Evolutionary conservation across 345 rosid genomes (phyloP), one percentile per base, ranked within the genome.

Genomic region (Syzygium aqueum): DNA sequence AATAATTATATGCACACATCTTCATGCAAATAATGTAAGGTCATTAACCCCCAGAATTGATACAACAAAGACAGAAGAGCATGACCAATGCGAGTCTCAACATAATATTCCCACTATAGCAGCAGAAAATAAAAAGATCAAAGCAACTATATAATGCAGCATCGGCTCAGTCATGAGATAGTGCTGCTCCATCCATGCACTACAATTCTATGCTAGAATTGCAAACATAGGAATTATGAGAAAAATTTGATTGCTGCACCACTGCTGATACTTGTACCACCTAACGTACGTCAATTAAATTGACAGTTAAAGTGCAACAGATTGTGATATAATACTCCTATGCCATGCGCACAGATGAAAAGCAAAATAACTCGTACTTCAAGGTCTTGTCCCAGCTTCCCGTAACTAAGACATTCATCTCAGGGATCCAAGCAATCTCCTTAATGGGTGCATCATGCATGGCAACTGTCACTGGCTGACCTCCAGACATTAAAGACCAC

Each of bases 361-460:
- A 59, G 51, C 7, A 56, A 37, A n/a, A 88, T 46, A 85, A 61
- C 51, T 3, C 25, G 80, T 94, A 96, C 99, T 91, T 96, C 92
- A 98, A 87, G 52, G 99, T 96, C 92, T 95, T 98, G 92, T 98
- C 99, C 97, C 95, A 96, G 91, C 99, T 96, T 85, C 97, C 99
- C 10, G 97, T 91, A 61, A 91, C 99, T 63, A 98, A 92, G 83
- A 96, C 92, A 88, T 92, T 96, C 97, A 98, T 94, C 91, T 94
- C 99, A 0, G 99, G 96, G 90, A 98, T 94, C 99, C 99, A 98
- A 52, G 98, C 97, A 85, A 98, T 85, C 87, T 94, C 97, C 88
- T 88, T 92, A 86, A 98, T 88, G 37, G 99, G 97, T 21, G 95
- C 98, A 80, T 98, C 99, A 85, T 98, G 99, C 97, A 96, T 95